Conservation (phyloP, 352 stramenopile species). For the Pythium dissotocum region DNA sequence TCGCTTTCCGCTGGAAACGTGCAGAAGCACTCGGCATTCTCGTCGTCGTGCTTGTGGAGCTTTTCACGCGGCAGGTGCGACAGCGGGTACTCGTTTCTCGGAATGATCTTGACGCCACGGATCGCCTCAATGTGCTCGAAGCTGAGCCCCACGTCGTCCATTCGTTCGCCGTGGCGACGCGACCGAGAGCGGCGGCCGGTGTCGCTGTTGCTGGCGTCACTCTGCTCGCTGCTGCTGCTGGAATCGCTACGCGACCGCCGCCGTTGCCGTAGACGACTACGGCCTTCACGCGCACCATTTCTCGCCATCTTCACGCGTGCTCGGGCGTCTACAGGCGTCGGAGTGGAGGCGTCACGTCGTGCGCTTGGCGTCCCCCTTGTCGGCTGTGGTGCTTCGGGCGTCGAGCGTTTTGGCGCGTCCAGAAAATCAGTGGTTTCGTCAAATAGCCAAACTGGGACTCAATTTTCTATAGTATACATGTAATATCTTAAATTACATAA, state of each 20-base stretch:
- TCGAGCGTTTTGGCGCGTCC: slow-evolving; percentile 1
- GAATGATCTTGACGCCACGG: slow-evolving; percentile 60
- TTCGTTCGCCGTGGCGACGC: background rate
- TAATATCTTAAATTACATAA: no score
- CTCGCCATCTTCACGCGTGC: slow-evolving; percentile 1
- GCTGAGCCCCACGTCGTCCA: slow-evolving; percentile 18
- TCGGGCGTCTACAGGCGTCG: background rate
- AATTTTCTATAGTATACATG: no score
- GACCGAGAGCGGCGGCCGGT: background rate
- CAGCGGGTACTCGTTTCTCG: slow-evolving; percentile 76
- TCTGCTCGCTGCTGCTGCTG: background rate
- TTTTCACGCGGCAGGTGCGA: slow-evolving; percentile 44
- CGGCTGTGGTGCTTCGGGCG: background rate
- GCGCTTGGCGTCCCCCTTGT: background rate
- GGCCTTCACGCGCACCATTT: slow-evolving; percentile 16
- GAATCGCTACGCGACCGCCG: slow-evolving; percentile 15
- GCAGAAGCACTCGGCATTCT: slow-evolving; percentile 58
- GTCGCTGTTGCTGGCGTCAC: background rate
- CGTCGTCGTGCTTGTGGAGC: slow-evolving; percentile 38
- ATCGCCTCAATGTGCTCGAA: slow-evolving; percentile 72
- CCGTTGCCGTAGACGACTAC: slow-evolving; percentile 12
- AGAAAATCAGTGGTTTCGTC: background rate
- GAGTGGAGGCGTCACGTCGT: background rate
- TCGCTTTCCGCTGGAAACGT: slow-evolving; percentile 46
- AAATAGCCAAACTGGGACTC: background rate